These are phyloP conservation scores for Akanthomyces uredinophilus DNA, from an alignment of 2,329 filamentous ascomycete species.

Conservation along the genomic window DNA sequence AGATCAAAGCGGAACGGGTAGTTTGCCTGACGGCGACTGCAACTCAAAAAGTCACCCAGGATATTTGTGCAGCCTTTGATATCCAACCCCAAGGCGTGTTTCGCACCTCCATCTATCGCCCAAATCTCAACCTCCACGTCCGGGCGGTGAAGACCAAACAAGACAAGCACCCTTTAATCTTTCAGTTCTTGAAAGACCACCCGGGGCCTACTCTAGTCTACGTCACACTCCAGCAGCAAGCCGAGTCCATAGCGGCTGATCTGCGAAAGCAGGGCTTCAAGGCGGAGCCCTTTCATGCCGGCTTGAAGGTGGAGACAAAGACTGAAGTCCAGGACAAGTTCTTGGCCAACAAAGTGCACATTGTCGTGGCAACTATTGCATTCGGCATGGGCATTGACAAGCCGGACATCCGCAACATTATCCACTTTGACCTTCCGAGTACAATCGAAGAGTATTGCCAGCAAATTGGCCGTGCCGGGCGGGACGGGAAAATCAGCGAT, in stretches of 20 bases:
- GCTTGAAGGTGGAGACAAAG: constrained; percentile 42
- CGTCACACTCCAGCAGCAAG: constrained; percentile 50
- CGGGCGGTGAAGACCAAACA: constrained; percentile 36
- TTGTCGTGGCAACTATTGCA: constrained; percentile 45
- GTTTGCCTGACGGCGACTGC: constrained; percentile 57
- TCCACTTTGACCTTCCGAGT: constrained; percentile 47
- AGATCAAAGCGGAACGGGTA: constrained; percentile 53
- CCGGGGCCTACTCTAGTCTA: constrained; percentile 56
- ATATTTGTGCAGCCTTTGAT: constrained; percentile 48
- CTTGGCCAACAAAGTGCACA: constrained; percentile 40
- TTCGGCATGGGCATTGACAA: constrained; percentile 60
- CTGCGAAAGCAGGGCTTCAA: constrained; percentile 35
- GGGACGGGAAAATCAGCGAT: constrained; percentile 46
- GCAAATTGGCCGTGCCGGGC: constrained; percentile 51
- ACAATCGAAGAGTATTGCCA: constrained; percentile 54
- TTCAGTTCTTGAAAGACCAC: constrained; percentile 44
- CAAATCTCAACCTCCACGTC: constrained; percentile 52
- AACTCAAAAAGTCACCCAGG: constrained; percentile 49
- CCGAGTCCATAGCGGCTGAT: constrained; percentile 37
- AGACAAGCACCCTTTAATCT: constrained; percentile 41
- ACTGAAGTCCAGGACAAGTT: constrained; percentile 45
- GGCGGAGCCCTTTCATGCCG: constrained; percentile 45
- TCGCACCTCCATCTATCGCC: constrained; percentile 53
- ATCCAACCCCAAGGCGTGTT: constrained; percentile 45
- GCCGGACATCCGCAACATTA: constrained; percentile 47